Evolutionary conservation across 805 yeast species (phyloP), one percentile per base, ranked within the genome.

Genomic region (Starmerella tilneyi): DNA sequence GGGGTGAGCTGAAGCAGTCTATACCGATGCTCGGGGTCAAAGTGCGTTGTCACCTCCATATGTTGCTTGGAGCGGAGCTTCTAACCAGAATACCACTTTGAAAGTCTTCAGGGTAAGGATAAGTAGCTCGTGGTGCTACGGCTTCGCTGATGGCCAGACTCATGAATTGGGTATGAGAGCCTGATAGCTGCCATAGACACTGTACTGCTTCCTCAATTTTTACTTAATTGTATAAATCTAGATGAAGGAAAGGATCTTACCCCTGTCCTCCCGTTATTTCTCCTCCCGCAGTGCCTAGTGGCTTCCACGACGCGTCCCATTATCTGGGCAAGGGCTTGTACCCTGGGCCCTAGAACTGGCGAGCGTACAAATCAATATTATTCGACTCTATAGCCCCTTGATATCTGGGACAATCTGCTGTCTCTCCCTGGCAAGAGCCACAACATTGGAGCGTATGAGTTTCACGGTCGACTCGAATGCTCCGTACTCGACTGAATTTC

Each of bases 381-480:
- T 16, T 22, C 30, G 13, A 3, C 30, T 16, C 13, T 35, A 13
- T 21, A 26, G 22, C 21, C 21, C 33, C 28, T 28, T 27, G 23
- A 21, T 15, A 20, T 21, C 34, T 39, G 42, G 29, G 22, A 39
- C 42, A 29, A 12, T 39, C 27, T 9, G 34, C 28, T 21, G 28
- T 21, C 28, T 15, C 28, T 22, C 38, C 28, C 38, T 23, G 40
- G 32, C 34, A 21, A 37, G 32, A 26, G 15, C 21, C 30, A 5
- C 32, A 16, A 20, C 15, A n/a, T 41, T 13, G 19, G 38, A 15
- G 21, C 19, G 20, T 4, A 51, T 51, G 54, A 46, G 53, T 9
- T 42, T 51, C 27, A 44, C 50, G 7, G 41, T 58, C 13, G 66
- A 62, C 53, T 60, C 64, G 31, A 58, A 57, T 46, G 60, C 64